phyloP scores from a whole-genome alignment of 306 rosid species.

The Quercus robur region DNA sequence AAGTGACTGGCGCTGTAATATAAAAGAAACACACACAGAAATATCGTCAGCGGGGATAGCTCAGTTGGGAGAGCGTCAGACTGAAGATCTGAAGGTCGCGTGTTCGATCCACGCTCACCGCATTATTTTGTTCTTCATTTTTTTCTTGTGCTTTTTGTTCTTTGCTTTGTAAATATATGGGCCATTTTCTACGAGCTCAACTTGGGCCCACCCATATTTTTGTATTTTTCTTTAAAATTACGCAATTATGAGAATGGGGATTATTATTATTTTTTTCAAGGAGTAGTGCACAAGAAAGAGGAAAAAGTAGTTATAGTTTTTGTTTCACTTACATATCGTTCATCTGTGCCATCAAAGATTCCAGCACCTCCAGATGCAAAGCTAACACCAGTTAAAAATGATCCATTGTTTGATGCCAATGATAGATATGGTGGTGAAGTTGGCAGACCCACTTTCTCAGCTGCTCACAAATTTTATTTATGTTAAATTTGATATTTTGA shows the following conservation, averaged over 20 bases:
- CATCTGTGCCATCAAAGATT: constrained; percentile 60
- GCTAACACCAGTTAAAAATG: constrained; percentile 59
- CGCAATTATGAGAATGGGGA: no score
- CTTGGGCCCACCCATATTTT: no score
- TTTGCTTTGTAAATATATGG: neutral
- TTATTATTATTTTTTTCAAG: no score
- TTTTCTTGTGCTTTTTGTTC: neutral
- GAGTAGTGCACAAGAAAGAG: no score
- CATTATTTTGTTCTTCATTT: neutral
- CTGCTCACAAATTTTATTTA: constrained; percentile 29
- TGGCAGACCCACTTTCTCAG: constrained; percentile 67
- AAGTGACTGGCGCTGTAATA: constrained; percentile 38
- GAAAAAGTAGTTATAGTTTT: neutral
- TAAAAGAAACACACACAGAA: neutral
- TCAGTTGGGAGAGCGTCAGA: constrained; percentile 33
- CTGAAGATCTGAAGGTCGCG: constrained; percentile 36
- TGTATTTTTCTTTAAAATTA: no score
- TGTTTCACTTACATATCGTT: constrained; percentile 43
- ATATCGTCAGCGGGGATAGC: constrained; percentile 24
- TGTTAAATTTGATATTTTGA: no score
- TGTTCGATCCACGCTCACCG: constrained; percentile 31
- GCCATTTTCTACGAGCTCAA: neutral
- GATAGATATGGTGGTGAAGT: constrained; percentile 73
- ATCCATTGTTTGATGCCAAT: constrained; percentile 20
- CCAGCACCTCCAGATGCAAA: constrained; percentile 94